Evolutionary conservation across 306 rosid genomes (phyloP), one percentile per base, ranked within the genome.

Genomic region (Vigna trinervia): DNA sequence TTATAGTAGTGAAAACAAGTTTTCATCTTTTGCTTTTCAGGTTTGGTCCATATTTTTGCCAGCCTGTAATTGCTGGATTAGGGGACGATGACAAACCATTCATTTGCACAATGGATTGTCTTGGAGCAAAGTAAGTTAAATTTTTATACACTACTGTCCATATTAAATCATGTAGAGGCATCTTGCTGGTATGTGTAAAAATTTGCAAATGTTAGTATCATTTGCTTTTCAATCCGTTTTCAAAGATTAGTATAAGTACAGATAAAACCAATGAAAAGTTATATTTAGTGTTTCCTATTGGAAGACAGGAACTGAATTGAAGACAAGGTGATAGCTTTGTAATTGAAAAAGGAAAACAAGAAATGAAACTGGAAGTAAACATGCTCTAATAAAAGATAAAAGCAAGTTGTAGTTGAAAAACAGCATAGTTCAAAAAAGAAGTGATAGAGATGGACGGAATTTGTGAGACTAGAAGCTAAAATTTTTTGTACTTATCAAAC

Each of bases 41-140:
- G 90, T 92, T 96, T 60, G 98, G 99, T 79, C 99, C 98, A 11
- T 96, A 96, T 81, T 89, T 96, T 76, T 86, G 91, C 86, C 99
- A 96, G 83, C 99, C 97, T 51, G 98, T 91, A 50, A 96, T 96
- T 86, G 99, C 97, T 81, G 98, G 99, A 23, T 75, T 96, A 83
- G 90, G 96, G 68, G 98, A 92, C 53, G 96, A 80, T 47, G 90
- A 92, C 86, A 89, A 83, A 73, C 98, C 99, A 15, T 96, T 96
- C 86, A 96, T 96, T 65, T 96, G 99, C 86, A 96, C 99, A 5
- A 96, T 91, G 98, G 99, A 96, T 75, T 84, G 93, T 6, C 84
- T 92, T 81, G 99, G 99, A 71, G 99, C 99, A 64, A 96, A 96
- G 99, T 96, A 79, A 88, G 95, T 88, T 64, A 36, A 64, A 76